Evolutionary conservation across 805 yeast species (phyloP), one percentile per base, ranked within the genome.

Genomic region (Metschnikowia rubicola): DNA sequence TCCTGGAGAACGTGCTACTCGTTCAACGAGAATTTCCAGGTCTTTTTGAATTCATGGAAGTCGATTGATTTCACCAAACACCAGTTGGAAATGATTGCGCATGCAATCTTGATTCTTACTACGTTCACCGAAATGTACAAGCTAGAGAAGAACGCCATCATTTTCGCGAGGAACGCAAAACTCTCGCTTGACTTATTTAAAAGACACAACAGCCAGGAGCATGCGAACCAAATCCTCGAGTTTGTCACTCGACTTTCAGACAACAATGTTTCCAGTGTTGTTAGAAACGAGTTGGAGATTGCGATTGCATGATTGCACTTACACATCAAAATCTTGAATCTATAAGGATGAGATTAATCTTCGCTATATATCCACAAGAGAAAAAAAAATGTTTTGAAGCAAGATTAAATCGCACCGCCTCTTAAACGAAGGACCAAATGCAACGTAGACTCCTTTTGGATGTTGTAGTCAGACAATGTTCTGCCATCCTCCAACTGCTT

Each of bases 1-100:
- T 77, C 88, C 1, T 86, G 92, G 92, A 74, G 85, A 54, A 72
- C 84, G 2, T 80, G 81, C 53, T 48, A 74, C 1, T 71, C 73
- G 1, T 65, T 67, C 15, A 73, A 70, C 52, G 81, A 78, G 42
- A 66, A 70, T 9, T 62, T 78, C 28, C 58, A 46, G 7, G 44
- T 13, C 2, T 19, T 51, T 3, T 37, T 53, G 31, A 42, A 38
- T 8, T 37, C 39, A 10, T 46, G 44, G 48, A 41, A 35, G 8
- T 37, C 31, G 4, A 17, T 26, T 8, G 32, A 43, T 3, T 26
- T 44, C 7, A 26, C 11, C 2, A 13, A 44, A 10, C 10, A 10
- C 4, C 43, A 54, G 15, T n/a, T 44, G 11, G 32, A 10, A 17
- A 2, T 4, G 41, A 55, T 30, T 42, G 46, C 10, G 37, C 43